A percentile compares a stretch with the other conserved stretches of the same genome.
Conservation (phyloP, 495 filamentous ascomycete species). For the Penicillium maclennaniae region DNA sequence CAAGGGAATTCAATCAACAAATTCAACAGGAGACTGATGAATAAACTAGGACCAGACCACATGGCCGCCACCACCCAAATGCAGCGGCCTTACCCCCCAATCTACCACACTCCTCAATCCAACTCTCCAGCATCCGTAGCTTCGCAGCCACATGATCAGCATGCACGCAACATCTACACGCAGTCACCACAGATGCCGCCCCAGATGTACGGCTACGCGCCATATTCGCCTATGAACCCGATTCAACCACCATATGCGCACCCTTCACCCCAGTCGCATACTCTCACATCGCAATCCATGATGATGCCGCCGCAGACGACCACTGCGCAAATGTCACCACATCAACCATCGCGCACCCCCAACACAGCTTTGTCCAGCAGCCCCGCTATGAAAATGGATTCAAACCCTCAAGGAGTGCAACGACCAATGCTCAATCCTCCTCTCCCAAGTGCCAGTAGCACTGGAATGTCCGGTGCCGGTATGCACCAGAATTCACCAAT, state of each 20-base stretch:
- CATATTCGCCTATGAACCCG: slow-evolving; percentile 71
- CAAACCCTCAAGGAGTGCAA: slow-evolving; percentile 47
- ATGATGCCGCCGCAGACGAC: slow-evolving; percentile 67
- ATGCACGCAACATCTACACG: slow-evolving; percentile 73
- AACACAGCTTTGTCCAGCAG: slow-evolving; percentile 33
- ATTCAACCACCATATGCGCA: slow-evolving; percentile 73
- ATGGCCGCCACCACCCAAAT: slow-evolving; percentile 88
- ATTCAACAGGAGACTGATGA: not conserved
- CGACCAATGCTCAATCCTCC: slow-evolving; percentile 41
- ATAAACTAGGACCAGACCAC: slow-evolving; percentile 72
- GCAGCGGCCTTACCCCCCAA: slow-evolving; percentile 80
- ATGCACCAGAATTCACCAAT: slow-evolving; percentile 39
- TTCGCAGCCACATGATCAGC: slow-evolving; percentile 85
- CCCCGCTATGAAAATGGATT: slow-evolving; percentile 34
- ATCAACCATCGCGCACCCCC: slow-evolving; percentile 47
- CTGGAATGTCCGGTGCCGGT: slow-evolving; percentile 52
- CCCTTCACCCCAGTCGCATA: slow-evolving; percentile 61
- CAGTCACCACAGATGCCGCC: slow-evolving; percentile 74
- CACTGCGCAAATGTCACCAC: slow-evolving; percentile 51
- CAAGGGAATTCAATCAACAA: not conserved
- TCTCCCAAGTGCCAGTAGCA: slow-evolving; percentile 42
- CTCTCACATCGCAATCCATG: slow-evolving; percentile 58
- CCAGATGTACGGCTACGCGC: slow-evolving; percentile 71
- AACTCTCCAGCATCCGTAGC: slow-evolving; percentile 95
- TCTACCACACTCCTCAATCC: slow-evolving; percentile 94